Evolutionary conservation across 345 rosid species (phyloP), one percentile per base, ranked within the genome.

Genomic region (Populus nigra): DNA sequence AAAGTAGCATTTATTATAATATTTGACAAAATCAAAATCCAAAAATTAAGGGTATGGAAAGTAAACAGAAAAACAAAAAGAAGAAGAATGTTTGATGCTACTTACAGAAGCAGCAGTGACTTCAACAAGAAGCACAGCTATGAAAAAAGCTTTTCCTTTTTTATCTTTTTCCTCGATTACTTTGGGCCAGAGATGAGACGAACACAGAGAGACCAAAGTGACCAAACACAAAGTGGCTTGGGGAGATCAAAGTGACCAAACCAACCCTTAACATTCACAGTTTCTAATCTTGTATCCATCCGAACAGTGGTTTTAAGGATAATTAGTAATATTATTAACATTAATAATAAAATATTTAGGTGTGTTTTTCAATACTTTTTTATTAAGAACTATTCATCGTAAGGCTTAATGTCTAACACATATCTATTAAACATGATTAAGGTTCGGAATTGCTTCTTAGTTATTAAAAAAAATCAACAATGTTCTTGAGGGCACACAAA

Each of bases 61-160:
- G 16, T 7, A 77, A 77, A 75, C 27, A 22, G n/a, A 43, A 75
- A 68, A 36, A 63, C 4, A 49, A 16, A 22, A 43, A 2, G 20
- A 27, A 62, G 41, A 68, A 35, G 43, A 76, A 79, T 63, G 80
- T 65, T 79, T 61, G 65, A 69, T 68, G 2, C 12, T 10, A 65
- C 73, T 77, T 66, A 76, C 86, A 71, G 50, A 71, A 63, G 39
- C 39, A 23, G 63, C 29, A 59, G 63, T 9, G 53, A 39, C 82
- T 72, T 68, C 50, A 55, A 76, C 49, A 61, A 43, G 74, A 71
- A 74, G 83, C 65, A 33, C 65, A 67, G 75, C 23, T 22, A 22
- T 9, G 55, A 69, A 73, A 73, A 73, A 72, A 17, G 36, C 76
- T 71, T 71, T 9, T 23, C 16, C 70, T 77, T 57, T 5, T 22